Conservation (phyloP, 2,329 filamentous ascomycete genomes). For the Helicocarpus griseus region DNA sequence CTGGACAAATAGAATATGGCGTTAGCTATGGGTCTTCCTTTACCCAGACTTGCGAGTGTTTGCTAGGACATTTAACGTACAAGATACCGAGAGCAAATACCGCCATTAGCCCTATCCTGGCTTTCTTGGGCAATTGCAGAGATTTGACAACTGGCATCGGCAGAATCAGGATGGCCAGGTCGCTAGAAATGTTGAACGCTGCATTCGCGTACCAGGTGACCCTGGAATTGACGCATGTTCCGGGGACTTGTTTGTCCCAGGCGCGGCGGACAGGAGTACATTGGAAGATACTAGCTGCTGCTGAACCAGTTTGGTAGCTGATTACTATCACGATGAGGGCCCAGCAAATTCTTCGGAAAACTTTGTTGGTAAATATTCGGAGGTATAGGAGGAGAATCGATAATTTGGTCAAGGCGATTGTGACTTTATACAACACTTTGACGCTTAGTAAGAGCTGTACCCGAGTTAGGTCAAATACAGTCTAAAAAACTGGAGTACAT, state of each 20-base stretch:
- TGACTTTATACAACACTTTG: conserved; percentile 47
- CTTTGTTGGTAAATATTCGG: conserved; percentile 40
- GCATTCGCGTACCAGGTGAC: conserved; percentile 43
- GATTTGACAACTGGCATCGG: conserved; percentile 25
- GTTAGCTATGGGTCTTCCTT: background rate
- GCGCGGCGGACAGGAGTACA: conserved; percentile 40
- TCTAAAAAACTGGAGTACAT: too few species aligned
- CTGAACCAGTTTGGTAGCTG: conserved; percentile 39
- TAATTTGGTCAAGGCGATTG: conserved; percentile 44
- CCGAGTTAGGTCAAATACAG: too few species aligned
- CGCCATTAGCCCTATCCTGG: conserved; percentile 41
- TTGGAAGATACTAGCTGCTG: conserved; percentile 40
- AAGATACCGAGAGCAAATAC: conserved; percentile 30
- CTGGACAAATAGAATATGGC: conserved; percentile 9
- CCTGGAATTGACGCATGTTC: conserved; percentile 38
- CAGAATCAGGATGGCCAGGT: conserved; percentile 26
- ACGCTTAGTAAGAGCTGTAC: conserved; percentile 42
- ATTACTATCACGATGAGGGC: conserved; percentile 34
- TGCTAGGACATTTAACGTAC: conserved; percentile 18
- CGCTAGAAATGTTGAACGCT: conserved; percentile 26
- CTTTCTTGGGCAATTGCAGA: conserved; percentile 24
- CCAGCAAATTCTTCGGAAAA: conserved; percentile 38
- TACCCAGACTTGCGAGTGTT: too few species aligned
- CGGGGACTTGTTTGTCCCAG: conserved; percentile 36
- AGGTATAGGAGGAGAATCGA: conserved; percentile 47